These are phyloP conservation scores for Hymenochaete sp. DNA, from an alignment of 1,284 basidiomycete species.

Conservation along the genomic window DNA sequence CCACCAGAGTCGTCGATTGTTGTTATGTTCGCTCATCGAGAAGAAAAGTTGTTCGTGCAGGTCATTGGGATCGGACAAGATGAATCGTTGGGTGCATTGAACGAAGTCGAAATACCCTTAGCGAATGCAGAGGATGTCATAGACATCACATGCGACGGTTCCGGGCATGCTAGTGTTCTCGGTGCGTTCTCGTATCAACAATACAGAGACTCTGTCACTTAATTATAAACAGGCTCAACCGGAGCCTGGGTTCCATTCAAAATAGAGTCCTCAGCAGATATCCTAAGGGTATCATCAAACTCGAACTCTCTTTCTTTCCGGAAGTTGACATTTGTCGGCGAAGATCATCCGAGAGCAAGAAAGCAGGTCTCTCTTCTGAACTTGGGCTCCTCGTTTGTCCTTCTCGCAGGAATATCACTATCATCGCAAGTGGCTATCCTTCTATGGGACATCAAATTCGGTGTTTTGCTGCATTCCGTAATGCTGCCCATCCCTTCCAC, in stretches of 20 bases:
- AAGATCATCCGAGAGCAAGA: constrained; percentile 10
- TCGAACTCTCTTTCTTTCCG: constrained; percentile 20
- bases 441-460: constrained; percentile 67
- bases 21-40: constrained; percentile 23
- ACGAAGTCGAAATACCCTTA: constrained; percentile 18
- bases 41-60: constrained; percentile 12
- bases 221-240: constrained; percentile 3
- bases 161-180: constrained; percentile 43
- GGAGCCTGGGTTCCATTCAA: constrained; percentile 10
- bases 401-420: constrained; percentile 42
- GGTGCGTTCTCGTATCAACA: constrained; percentile 30
- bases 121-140: constrained; percentile 21
- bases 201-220: too few species aligned
- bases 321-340: constrained; percentile 24
- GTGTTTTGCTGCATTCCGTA: constrained; percentile 51
- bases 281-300: background rate
- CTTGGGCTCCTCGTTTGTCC: constrained; percentile 53
- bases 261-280: background rate
- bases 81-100: constrained; percentile 4
- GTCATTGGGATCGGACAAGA: constrained; percentile 8
- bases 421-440: constrained; percentile 44
- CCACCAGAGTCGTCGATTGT: constrained; percentile 28
- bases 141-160: constrained; percentile 37
- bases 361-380: constrained; percentile 39
- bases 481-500: constrained; percentile 43